Conservation (phyloP, 2,329 filamentous ascomycete genomes). For the Diplodia sapinea region DNA sequence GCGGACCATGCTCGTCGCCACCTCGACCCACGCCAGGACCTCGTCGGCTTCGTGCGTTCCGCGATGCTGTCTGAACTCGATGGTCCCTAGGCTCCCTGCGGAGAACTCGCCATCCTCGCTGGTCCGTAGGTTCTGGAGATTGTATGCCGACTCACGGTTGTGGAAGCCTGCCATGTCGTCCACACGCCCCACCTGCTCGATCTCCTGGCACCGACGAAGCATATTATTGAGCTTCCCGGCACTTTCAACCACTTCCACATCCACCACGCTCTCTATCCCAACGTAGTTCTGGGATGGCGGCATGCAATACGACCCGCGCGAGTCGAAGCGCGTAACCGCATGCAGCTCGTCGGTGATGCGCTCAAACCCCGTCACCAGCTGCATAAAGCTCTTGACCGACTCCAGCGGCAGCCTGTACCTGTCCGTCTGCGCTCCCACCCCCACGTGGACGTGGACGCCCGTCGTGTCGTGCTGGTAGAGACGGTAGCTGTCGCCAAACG, state of each 20-base stretch:
- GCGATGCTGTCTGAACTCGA: slow-evolving; percentile 43
- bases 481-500: neutral
- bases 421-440: slow-evolving; percentile 33
- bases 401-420: slow-evolving; percentile 34
- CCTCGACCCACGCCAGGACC: slow-evolving; percentile 39
- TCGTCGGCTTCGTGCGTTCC: slow-evolving; percentile 36
- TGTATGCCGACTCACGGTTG: neutral
- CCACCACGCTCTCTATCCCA: neutral
- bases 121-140: neutral
- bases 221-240: neutral
- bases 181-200: neutral
- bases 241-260: neutral
- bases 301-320: neutral
- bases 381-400: slow-evolving; percentile 41
- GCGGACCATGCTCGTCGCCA: slow-evolving; percentile 31
- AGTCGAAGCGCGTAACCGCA: slow-evolving; percentile 31
- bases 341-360: slow-evolving; percentile 39
- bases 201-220: neutral
- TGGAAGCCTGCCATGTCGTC: neutral
- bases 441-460: slow-evolving; percentile 44
- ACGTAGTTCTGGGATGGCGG: neutral
- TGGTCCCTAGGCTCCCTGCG: slow-evolving; percentile 32
- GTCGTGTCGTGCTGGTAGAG: neutral
- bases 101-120: neutral
- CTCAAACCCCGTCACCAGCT: slow-evolving; percentile 40